Conservation (phyloP, 768 basidiomycete species). For the Tulasnella sp. region DNA sequence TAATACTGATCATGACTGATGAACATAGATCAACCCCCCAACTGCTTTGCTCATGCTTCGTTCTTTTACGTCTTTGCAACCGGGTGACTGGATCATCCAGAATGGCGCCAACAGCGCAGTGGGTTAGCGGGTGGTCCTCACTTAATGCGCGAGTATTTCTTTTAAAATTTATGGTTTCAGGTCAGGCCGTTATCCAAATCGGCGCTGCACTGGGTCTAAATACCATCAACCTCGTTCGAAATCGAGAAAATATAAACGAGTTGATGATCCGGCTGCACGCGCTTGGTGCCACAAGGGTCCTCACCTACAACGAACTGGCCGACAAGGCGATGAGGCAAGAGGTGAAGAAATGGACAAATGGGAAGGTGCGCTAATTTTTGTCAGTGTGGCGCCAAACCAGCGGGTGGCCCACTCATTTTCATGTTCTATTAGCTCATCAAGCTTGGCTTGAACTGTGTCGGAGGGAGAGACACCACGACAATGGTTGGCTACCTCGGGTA, state of each 20-base stretch:
- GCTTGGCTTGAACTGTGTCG: conserved; percentile 50
- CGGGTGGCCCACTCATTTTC: background rate
- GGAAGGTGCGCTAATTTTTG: conserved; percentile 40
- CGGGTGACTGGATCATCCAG: conserved; percentile 76
- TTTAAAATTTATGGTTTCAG: conserved; percentile 32
- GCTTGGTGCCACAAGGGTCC: conserved; percentile 68
- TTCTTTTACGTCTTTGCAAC: conserved; percentile 53
- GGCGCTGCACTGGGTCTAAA: conserved; percentile 61
- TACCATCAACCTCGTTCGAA: conserved; percentile 75
- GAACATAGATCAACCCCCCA: conserved; percentile 64
- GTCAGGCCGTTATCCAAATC: conserved; percentile 80
- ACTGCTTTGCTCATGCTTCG: conserved; percentile 79
- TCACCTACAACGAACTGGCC: conserved; percentile 66
- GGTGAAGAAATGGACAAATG: conserved; percentile 56
- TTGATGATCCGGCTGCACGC: conserved; percentile 45
- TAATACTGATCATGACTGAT: background rate
- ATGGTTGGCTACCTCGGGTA: conserved; percentile 61
- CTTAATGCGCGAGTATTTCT: background rate
- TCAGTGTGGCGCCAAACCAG: background rate
- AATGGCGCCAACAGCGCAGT: conserved; percentile 84
- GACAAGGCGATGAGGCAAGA: conserved; percentile 47
- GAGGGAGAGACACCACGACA: conserved; percentile 57
- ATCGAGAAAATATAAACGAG: conserved; percentile 51
- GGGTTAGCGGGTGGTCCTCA: conserved; percentile 26
- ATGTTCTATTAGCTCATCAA: conserved; percentile 32